These are phyloP conservation scores for Globisporangium apiculatum DNA, from an alignment of 352 stramenopile genomes.

Conservation along the genomic window DNA sequence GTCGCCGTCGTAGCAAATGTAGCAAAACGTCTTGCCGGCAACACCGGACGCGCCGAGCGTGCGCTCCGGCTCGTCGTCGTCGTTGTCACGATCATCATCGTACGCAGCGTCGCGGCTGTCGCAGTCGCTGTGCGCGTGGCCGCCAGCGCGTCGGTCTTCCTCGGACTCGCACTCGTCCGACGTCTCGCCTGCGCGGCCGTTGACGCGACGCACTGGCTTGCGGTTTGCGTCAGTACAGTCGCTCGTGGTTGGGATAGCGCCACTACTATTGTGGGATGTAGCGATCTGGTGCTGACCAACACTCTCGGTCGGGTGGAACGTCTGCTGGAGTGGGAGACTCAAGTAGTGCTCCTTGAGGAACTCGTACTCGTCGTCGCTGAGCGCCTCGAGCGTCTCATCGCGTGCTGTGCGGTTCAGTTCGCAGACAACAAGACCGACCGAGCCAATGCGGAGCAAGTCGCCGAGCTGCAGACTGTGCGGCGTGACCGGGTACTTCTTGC, in stretches of 20 bases:
- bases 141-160: conserved; percentile 38
- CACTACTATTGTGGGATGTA: background rate
- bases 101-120: conserved; percentile 4
- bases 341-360: conserved; percentile 87
- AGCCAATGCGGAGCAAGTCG: conserved; percentile 86
- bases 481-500: conserved; percentile 80
- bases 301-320: conserved; percentile 59
- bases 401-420: conserved; percentile 75
- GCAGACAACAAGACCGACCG: conserved; percentile 88
- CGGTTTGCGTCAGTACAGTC: conserved; percentile 21
- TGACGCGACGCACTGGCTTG: conserved; percentile 1
- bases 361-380: conserved; percentile 81
- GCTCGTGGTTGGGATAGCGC: background rate
- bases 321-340: conserved; percentile 75
- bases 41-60: conserved; percentile 38
- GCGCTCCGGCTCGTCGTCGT: conserved; percentile 16
- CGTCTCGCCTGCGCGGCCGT: conserved; percentile 36
- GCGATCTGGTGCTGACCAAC: background rate
- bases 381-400: conserved; percentile 61
- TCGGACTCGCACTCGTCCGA: conserved; percentile 76
- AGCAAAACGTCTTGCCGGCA: conserved; percentile 73
- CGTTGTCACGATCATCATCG: background rate
- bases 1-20: conserved; percentile 92
- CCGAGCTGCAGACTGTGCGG: conserved; percentile 69
- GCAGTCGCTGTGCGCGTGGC: conserved; percentile 14